Base-by-base conservation (phyloP, 2,329 filamentous ascomycete species). In the Lomentospora prolificans region DNA sequence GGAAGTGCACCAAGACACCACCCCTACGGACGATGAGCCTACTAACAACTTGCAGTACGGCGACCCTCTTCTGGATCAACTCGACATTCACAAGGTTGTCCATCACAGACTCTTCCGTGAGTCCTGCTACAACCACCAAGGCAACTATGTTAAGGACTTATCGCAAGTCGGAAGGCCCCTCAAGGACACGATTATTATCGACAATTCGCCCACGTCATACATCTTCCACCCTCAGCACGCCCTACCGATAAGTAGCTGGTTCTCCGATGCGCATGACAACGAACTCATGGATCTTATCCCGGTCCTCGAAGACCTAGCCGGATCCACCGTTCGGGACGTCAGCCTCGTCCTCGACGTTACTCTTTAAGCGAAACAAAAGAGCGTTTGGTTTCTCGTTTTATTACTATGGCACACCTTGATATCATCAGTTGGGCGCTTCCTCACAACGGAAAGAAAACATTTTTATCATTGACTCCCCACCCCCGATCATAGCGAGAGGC, bases 161-260 rank as follows among this genome's bases (percentile, higher is more conserved):
- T 97, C 94, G 50, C 94, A 97, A 77, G 87, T 99, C 57, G 94
- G 94, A 53, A 87, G 94, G 61, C 91, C 97, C 69, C 82, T 99
- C 57, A 89, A 90, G 70, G 92, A 99, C 68, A 99, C 92, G 19
- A 99, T 99, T 68, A 99, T 99, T 70, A 99, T 99, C 66, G 94
- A 99, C 76, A 99, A 99, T 73, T 97, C 94, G 50, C 94, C 94
- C 2, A 99, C 94, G 3, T 97, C 92, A 10, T 99, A 99, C 76
- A 97, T 99, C 65, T 99, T 99, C 80, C 94, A 99, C 69, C 94
- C 94, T 24, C 92, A 99, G 75, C 94, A 99, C 70, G 94, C 94
- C 59, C 92, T 99, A 52, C 94, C 94, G 25, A 99, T 99, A 75
- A 96, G 91, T 81, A 97, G 92, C 78, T 99, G 94, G 94, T 99